These are phyloP conservation scores for Isabelozyma gotoi DNA, from an alignment of 805 yeast species.

Conservation along the genomic window DNA sequence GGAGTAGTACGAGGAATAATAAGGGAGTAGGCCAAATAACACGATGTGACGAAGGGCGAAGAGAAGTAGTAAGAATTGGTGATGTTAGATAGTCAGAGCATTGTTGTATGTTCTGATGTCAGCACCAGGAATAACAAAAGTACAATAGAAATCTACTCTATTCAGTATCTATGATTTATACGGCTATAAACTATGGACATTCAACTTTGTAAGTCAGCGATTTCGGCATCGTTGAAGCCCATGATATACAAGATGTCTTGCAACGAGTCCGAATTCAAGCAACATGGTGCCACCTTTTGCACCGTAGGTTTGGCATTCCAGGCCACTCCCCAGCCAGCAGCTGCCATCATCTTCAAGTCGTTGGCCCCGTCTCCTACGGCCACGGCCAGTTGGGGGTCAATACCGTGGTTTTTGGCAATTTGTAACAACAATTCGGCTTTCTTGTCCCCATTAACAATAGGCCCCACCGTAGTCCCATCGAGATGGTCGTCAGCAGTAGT, in stretches of 20 bases:
- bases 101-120: too few species aligned
- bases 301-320: constrained; percentile 98
- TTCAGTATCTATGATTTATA: neutral
- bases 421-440: constrained; percentile 73
- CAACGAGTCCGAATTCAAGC: constrained; percentile 72
- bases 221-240: constrained; percentile 66
- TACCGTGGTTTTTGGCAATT: constrained; percentile 54
- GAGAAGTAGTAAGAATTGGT: constrained; percentile 13
- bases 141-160: constrained; percentile 2
- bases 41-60: neutral
- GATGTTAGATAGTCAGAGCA: too few species aligned
- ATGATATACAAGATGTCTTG: constrained; percentile 76
- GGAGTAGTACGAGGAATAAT: constrained; percentile 66
- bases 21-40: neutral
- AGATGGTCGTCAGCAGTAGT: constrained; percentile 48
- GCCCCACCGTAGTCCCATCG: constrained; percentile 77
- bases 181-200: too few species aligned
- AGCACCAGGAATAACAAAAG: neutral
- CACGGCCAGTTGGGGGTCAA: constrained; percentile 54
- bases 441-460: constrained; percentile 79
- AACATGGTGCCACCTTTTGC: constrained; percentile 77
- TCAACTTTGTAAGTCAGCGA: constrained; percentile 24
- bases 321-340: constrained; percentile 92
- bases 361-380: constrained; percentile 99
- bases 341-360: constrained; percentile 88